These are phyloP conservation scores for Fusarium sacchari DNA, from an alignment of 2,329 filamentous ascomycete species.

Conservation along the genomic window DNA sequence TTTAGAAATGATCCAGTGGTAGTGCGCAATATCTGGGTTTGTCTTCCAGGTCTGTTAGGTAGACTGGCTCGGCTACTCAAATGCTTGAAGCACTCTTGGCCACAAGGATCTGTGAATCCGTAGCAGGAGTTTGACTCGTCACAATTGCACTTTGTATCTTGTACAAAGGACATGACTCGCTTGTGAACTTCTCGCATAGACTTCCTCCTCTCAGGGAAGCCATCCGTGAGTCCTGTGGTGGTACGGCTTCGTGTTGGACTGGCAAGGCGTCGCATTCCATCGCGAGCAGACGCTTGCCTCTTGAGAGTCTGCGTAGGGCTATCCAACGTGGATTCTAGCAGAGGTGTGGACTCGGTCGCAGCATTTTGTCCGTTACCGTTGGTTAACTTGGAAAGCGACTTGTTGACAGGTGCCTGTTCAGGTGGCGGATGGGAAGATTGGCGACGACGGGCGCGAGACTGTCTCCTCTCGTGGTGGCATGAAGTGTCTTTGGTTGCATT, in stretches of 20 bases:
- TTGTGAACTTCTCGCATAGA: slow-evolving; percentile 66
- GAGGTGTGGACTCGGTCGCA: slow-evolving; percentile 59
- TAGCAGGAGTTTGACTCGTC: slow-evolving; percentile 70
- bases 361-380: slow-evolving; percentile 37
- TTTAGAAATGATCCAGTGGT: slow-evolving; percentile 51
- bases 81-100: slow-evolving; percentile 73
- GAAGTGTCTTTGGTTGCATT: slow-evolving; percentile 48
- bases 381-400: slow-evolving; percentile 24
- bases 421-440: slow-evolving; percentile 44
- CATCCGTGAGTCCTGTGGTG: slow-evolving; percentile 43
- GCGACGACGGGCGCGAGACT: slow-evolving; percentile 48
- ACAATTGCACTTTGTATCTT: slow-evolving; percentile 71
- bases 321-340: slow-evolving; percentile 52
- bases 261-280: slow-evolving; percentile 43
- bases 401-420: slow-evolving; percentile 30
- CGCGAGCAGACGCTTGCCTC: slow-evolving; percentile 45
- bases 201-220: slow-evolving; percentile 55
- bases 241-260: slow-evolving; percentile 44
- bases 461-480: slow-evolving; percentile 40
- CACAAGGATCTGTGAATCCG: slow-evolving; percentile 73
- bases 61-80: slow-evolving; percentile 53
- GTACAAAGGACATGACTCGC: slow-evolving; percentile 71
- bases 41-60: slow-evolving; percentile 44
- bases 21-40: slow-evolving; percentile 54
- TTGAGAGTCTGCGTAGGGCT: slow-evolving; percentile 41